These are phyloP conservation scores for Aspergillus sp. DNA, from an alignment of 2,329 filamentous ascomycete genomes.

Conservation along the genomic window DNA sequence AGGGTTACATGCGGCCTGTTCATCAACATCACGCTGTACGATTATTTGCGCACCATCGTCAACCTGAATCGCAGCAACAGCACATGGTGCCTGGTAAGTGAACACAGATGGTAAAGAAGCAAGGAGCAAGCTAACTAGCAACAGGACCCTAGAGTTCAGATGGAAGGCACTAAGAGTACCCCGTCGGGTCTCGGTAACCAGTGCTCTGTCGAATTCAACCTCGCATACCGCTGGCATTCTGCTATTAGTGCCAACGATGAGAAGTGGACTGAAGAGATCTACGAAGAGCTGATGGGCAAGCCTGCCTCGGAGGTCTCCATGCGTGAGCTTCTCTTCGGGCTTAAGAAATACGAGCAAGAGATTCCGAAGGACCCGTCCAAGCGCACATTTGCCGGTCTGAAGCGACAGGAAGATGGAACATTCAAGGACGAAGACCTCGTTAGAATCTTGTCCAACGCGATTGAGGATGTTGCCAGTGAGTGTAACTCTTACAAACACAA, in stretches of 20 bases:
- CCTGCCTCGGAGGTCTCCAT: conserved; percentile 58
- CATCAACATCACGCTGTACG: conserved; percentile 75
- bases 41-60: conserved; percentile 78
- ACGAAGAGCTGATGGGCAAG: conserved; percentile 64
- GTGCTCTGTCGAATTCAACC: conserved; percentile 85
- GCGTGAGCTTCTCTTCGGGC: conserved; percentile 62
- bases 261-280: conserved; percentile 74
- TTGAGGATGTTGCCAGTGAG: conserved; percentile 64
- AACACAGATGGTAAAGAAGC: no score
- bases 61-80: conserved; percentile 72
- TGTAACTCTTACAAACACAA: not conserved
- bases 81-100: conserved; percentile 68
- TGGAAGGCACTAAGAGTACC: conserved; percentile 61
- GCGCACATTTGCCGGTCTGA: conserved; percentile 67
- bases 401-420: conserved; percentile 66
- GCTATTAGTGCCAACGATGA: conserved; percentile 75
- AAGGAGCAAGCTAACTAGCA: conserved; percentile 9
- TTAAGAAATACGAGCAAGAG: conserved; percentile 63
- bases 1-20: conserved; percentile 70
- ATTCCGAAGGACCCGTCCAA: conserved; percentile 68
- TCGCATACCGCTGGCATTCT: conserved; percentile 86
- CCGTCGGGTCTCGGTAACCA: conserved; percentile 77
- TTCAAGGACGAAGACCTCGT: conserved; percentile 77
- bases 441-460: conserved; percentile 65
- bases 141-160: conserved; percentile 69